Evolutionary conservation across 306 rosid genomes (phyloP).

Genomic region (Rosa rugosa): DNA sequence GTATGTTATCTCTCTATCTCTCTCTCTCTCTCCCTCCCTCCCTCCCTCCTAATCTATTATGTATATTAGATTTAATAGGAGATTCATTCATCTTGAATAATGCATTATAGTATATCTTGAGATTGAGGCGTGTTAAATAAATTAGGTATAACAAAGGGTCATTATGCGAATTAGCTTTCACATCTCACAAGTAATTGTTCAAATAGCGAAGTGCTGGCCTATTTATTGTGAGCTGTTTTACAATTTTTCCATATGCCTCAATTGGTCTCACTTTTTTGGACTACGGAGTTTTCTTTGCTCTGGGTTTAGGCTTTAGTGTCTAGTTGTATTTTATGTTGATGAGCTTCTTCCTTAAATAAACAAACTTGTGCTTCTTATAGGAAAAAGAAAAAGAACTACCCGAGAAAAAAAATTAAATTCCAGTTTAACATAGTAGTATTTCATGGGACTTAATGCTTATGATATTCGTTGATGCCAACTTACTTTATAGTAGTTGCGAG

Average conservation of each 20-base stretch:
- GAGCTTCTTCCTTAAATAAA: neutral
- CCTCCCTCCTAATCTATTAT: no score
- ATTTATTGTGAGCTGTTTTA: neutral
- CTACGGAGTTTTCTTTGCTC: neutral
- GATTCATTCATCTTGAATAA: neutral
- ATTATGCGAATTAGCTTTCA: neutral
- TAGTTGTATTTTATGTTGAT: neutral
- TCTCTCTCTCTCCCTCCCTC: neutral
- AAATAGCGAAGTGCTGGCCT: neutral
- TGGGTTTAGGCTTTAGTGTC: neutral
- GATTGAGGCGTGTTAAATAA: neutral
- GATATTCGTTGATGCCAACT: neutral
- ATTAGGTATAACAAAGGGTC: neutral
- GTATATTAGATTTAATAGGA: neutral
- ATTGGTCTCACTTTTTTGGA: neutral
- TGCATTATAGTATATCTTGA: neutral
- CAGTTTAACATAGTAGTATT: neutral
- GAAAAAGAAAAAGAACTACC: neutral
- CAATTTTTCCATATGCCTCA: neutral
- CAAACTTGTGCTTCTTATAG: neutral
- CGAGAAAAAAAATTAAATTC: neutral
- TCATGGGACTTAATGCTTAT: neutral
- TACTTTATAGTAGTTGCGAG: neutral
- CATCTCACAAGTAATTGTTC: neutral
- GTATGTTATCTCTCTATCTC: constrained; percentile 33